A percentile compares a stretch with the other conserved stretches of the same genome.
These are phyloP conservation scores for Tricholoma matsutake DNA, from an alignment of 768 basidiomycete genomes.

Conservation along the genomic window DNA sequence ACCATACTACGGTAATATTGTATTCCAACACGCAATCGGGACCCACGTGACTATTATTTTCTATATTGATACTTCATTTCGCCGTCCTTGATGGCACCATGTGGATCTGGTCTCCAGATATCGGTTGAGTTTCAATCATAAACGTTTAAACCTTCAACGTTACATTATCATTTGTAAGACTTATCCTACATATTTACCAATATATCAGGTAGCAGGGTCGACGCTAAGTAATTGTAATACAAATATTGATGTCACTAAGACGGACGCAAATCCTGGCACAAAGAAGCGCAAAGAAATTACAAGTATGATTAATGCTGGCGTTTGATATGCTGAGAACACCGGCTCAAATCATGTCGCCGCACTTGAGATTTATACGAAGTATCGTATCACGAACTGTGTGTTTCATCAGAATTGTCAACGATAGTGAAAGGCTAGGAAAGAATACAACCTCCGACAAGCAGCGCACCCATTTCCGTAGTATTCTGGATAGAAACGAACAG, in stretches of 20 bases:
- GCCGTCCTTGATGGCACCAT: neutral
- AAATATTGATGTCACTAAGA: too few relatives aligned
- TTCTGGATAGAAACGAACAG: conserved; percentile 26
- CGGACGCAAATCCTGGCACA: neutral
- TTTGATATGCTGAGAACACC: neutral
- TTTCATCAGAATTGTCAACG: neutral
- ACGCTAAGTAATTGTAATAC: too few relatives aligned
- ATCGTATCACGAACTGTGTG: conserved; percentile 38
- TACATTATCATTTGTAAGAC: too few relatives aligned
- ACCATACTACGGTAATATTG: neutral
- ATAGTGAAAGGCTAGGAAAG: neutral
- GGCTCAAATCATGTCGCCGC: conserved; percentile 11
- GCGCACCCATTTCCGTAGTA: conserved; percentile 37
- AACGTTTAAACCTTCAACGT: too few relatives aligned
- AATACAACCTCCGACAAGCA: conserved; percentile 32
- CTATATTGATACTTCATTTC: neutral
- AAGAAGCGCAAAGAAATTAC: neutral
- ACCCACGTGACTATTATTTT: neutral
- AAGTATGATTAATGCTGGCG: neutral
- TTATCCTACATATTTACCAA: too few relatives aligned
- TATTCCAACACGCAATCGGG: neutral
- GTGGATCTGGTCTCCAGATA: too few relatives aligned
- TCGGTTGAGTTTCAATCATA: too few relatives aligned
- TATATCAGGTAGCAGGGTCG: too few relatives aligned
- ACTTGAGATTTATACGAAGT: conserved; percentile 36